Evolutionary conservation across 2,329 filamentous ascomycete genomes (phyloP).

Genomic region (Aspergillus terreus): DNA sequence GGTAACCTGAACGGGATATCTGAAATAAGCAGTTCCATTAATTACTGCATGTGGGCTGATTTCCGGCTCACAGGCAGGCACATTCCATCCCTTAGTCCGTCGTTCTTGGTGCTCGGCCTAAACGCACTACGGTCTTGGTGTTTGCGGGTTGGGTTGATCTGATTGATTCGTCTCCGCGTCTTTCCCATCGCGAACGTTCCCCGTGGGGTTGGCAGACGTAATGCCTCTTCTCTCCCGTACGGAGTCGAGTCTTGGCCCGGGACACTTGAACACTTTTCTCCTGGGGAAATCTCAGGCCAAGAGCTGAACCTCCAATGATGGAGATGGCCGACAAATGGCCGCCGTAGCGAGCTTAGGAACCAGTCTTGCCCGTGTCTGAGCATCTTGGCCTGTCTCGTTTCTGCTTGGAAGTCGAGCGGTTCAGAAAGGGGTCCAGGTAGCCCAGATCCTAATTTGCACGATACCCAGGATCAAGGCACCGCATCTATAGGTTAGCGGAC

Average conservation of each 20-base stretch:
- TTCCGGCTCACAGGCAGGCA: no score
- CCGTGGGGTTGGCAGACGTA: not conserved
- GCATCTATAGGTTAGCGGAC: not conserved
- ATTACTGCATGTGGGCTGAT: no score
- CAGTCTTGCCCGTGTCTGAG: no score
- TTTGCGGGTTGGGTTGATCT: no score
- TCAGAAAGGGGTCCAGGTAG: no score
- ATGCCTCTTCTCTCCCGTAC: not conserved
- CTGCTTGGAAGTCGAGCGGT: not conserved
- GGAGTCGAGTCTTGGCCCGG: not conserved
- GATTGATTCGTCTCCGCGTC: no score
- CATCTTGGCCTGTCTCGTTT: not conserved
- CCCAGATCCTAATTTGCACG: no score
- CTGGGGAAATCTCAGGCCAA: not conserved
- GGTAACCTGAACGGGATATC: no score
- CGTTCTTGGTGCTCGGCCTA: no score
- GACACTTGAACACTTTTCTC: not conserved
- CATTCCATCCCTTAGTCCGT: no score
- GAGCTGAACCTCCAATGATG: not conserved
- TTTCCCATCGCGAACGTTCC: not conserved
- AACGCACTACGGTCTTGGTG: no score
- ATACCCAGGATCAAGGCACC: not conserved
- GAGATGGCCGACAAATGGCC: not conserved
- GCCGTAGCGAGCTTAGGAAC: not conserved
- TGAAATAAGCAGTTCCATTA: no score